Evolutionary conservation across 352 stramenopile species (phyloP), one percentile per base, ranked within the genome.

Genomic region (Lagenidium giganteum): DNA sequence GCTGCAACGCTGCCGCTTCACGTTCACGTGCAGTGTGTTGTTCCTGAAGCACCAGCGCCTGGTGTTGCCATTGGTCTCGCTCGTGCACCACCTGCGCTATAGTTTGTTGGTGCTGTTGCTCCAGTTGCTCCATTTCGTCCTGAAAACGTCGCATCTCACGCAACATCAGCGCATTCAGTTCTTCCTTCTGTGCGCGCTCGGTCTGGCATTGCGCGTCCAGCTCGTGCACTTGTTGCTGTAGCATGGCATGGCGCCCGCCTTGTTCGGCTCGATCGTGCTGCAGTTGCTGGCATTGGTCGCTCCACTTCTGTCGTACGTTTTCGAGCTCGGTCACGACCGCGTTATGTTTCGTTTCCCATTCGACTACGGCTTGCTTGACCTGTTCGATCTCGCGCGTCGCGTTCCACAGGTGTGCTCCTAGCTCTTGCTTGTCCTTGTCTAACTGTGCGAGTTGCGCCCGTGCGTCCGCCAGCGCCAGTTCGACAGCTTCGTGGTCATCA

Each of bases 361-460:
- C 42, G 21, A 61, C 37, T 35, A 71, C 61, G n/a, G 41, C 39
- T 5, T 38, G 38, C 24, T 76, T 61, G 18, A 43, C 29, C 9
- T 60, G 42, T 8, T 83, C 61, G 11, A 83, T 29, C 21, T 76
- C 64, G 36, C 82, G 73, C 0, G 69, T 78, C 11, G 67, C 52
- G 26, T 70, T 70, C 71, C 74, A 85, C 18, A 87, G 46, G 32
- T 87, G 69, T 27, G 79, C 64, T 0, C 66, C 71, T 1, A 87
- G 61, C 12, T 87, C 69, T 22, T 83, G 71, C 30, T 87, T 74
- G 18, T 74, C 64, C 12, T 49, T 57, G 2, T 70, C 52, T 0
- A 51, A n/a, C n/a, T n/a, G n/a, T n/a, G n/a, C n/a, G n/a, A 61
- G 12, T 18, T 61, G 51, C n/a, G 47, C 45, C n/a, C n/a, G n/a